Conservation (phyloP, 179 eudicot species). For the Sideroxylon spinosum region DNA sequence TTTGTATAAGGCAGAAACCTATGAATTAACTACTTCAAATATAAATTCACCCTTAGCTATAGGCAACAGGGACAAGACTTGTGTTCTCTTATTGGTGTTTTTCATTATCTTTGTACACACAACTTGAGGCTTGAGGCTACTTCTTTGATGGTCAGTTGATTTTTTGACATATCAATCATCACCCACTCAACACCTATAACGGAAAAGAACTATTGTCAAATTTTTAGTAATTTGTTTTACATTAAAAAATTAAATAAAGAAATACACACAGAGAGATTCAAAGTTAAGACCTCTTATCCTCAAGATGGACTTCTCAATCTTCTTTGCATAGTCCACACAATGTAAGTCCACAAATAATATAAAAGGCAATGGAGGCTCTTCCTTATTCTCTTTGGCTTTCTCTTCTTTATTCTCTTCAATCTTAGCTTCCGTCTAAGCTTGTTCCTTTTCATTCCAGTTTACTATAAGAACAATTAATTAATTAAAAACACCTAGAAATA, state of each 20-base stretch:
- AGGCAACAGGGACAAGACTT: slow-evolving; percentile 80
- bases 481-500: no score
- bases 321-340: slow-evolving; percentile 93
- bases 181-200: slow-evolving; percentile 78
- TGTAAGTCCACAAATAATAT: slow-evolving; percentile 79
- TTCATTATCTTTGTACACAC: slow-evolving; percentile 61
- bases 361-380: slow-evolving; percentile 52
- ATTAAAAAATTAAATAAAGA: no score
- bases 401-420: no score
- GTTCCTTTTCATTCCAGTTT: no score
- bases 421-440: no score
- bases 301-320: slow-evolving; percentile 70
- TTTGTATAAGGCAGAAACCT: slow-evolving; percentile 31
- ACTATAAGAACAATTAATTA: no score
- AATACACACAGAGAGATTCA: not conserved
- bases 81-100: slow-evolving; percentile 66
- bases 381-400: no score
- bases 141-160: slow-evolving; percentile 81
- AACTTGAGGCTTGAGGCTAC: slow-evolving; percentile 71
- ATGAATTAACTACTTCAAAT: slow-evolving; percentile 67
- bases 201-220: not conserved
- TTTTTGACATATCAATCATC: slow-evolving; percentile 54
- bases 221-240: no score
- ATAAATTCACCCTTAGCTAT: slow-evolving; percentile 68
- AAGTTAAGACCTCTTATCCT: slow-evolving; percentile 58